phyloP scores from a whole-genome alignment of 2,329 filamentous ascomycete species.

The Ceratocystis diversiconidia region DNA sequence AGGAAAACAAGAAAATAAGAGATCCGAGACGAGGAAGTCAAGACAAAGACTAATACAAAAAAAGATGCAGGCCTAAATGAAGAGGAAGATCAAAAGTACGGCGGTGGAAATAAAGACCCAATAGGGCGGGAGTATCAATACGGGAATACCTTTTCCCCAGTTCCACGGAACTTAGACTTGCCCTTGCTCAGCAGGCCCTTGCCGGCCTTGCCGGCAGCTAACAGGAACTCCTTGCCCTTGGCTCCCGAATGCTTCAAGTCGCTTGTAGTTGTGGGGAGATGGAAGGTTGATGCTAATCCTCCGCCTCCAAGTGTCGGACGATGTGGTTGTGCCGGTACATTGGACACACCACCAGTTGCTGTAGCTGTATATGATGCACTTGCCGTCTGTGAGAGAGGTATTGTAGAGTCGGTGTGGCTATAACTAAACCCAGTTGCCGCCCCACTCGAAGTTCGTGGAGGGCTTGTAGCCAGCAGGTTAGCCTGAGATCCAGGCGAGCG shows the following conservation, averaged over 20 bases:
- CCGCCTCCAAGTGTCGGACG: conserved; percentile 23
- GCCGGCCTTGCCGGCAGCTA: conserved; percentile 73
- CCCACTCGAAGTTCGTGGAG: not conserved
- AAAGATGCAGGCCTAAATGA: not conserved
- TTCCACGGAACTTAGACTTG: conserved; percentile 63
- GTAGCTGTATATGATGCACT: not conserved
- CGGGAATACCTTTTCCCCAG: conserved; percentile 79
- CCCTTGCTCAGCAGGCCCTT: conserved; percentile 76
- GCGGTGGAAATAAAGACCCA: not conserved
- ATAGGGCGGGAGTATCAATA: conserved; percentile 24
- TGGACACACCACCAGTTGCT: not conserved
- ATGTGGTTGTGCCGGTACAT: conserved; percentile 10
- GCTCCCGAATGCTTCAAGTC: conserved; percentile 42
- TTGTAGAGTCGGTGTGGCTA: not conserved
- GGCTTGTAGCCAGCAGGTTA: not conserved
- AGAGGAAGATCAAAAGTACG: not conserved
- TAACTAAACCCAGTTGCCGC: not conserved
- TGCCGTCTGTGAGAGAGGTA: not conserved
- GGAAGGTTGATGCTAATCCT: conserved; percentile 27
- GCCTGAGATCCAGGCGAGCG: not conserved
- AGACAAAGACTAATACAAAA: not conserved
- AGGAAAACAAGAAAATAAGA: not conserved
- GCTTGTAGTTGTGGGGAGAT: conserved; percentile 24
- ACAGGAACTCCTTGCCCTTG: conserved; percentile 79
- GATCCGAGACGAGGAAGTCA: not conserved